Evolutionary conservation across 2,329 filamentous ascomycete species (phyloP).

Genomic region (Arthrobotrys entomopaga): DNA sequence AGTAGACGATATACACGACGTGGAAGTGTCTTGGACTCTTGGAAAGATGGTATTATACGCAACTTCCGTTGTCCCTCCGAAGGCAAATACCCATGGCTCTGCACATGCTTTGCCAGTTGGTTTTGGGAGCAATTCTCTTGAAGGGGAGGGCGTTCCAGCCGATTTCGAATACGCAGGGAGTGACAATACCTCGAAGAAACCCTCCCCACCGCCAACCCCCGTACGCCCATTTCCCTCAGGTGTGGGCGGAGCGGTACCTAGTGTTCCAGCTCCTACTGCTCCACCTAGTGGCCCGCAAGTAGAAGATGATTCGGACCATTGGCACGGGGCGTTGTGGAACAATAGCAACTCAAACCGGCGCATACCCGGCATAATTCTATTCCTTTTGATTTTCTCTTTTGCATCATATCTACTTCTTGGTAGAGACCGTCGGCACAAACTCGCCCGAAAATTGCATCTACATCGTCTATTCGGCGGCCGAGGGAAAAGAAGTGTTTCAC

Average conservation of each 20-base stretch:
- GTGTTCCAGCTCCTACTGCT: conserved; percentile 18
- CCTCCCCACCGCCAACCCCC: conserved; percentile 17
- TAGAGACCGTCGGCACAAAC: conserved; percentile 72
- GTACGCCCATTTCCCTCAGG: not conserved
- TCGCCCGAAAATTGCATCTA: conserved; percentile 59
- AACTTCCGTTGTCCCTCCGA: conserved; percentile 81
- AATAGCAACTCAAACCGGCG: conserved; percentile 60
- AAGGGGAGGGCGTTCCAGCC: conserved; percentile 68
- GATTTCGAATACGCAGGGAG: conserved; percentile 82
- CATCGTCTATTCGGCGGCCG: conserved; percentile 38
- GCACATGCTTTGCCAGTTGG: conserved; percentile 75
- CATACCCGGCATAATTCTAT: conserved; percentile 77
- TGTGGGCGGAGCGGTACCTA: conserved; percentile 21
- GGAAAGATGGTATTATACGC: conserved; percentile 97
- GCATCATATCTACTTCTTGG: conserved; percentile 80
- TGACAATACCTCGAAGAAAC: conserved; percentile 13
- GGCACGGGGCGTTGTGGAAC: conserved; percentile 54
- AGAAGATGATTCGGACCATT: conserved; percentile 50
- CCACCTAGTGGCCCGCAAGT: not conserved
- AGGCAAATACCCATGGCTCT: conserved; percentile 64
- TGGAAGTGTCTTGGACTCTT: conserved; percentile 96
- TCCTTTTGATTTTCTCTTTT: conserved; percentile 71
- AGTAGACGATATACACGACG: conserved; percentile 87
- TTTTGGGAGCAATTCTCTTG: conserved; percentile 80
- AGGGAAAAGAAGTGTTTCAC: conserved; percentile 12